Base-by-base conservation (phyloP, 345 rosid genomes). In the Gossypium arboreum region DNA sequence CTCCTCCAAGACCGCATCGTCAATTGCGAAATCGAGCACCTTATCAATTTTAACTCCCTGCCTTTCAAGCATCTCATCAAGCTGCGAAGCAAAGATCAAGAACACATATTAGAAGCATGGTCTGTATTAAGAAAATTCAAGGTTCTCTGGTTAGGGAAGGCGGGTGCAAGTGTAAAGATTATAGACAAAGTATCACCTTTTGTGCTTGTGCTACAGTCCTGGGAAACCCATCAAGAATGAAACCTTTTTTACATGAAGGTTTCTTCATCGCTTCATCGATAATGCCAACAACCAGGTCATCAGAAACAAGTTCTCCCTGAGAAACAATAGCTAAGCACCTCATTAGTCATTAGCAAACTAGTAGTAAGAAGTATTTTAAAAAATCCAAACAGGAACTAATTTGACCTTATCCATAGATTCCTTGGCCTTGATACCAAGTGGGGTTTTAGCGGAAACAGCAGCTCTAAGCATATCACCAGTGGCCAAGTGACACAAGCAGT, bases 381-480 rank as follows among this genome's bases (percentile, higher is more conserved):
- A 59, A 34, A 59, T 54, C 73, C 12, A 2, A 9, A 43, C 22
- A 59, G 12, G 66, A 75, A 62, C 2, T 25, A 68, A 41, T 64
- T 56, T 58, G 25, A 94, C 98, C 94, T 92, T 93, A 66, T 96
- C 97, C 98, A 96, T 96, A 55, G 98, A 94, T 78, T 93, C 98
- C 81, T 96, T 93, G 16, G 98, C 98, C 84, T 96, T 93, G 62
- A 93, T 63, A 59, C 99, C 98, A 77, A 96, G 97, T 78, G 97
- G 97, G 24, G 97, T 89, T 83, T 93, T 96, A 55, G 94, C 92
- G 55, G 97, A 88, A 77, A 88, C 98, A 69, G 99, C 97, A 59
- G 97, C 97, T 90, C 99, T 85, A 80, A 96, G 82, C 98, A 96
- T 96, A 76, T 96, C 99, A 9, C 99, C 99, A 44, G 99, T 92